Evolutionary conservation across 306 rosid species (phyloP).

Genomic region (Cicer chorassanicum): DNA sequence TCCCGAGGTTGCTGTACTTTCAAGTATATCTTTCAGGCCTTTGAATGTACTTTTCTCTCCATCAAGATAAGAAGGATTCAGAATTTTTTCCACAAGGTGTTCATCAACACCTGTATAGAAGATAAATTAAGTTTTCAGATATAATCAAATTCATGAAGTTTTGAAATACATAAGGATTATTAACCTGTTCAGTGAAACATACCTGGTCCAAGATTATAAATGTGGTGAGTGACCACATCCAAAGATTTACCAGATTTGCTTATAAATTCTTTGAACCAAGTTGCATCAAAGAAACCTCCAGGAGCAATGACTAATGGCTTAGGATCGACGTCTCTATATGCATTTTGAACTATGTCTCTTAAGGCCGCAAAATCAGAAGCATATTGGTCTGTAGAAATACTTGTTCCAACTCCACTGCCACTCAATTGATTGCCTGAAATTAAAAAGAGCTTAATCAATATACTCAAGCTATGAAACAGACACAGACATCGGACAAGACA

Average conservation of each 20-base stretch:
- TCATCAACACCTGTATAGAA: slow-evolving; percentile 68
- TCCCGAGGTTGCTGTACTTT: slow-evolving; percentile 63
- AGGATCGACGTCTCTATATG: slow-evolving; percentile 53
- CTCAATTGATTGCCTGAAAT: slow-evolving; percentile 79
- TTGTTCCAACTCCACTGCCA: slow-evolving; percentile 86
- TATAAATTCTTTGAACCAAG: slow-evolving; percentile 75
- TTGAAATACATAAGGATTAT: not conserved
- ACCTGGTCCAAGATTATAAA: slow-evolving; percentile 96
- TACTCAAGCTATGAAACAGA: not conserved
- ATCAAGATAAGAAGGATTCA: slow-evolving; percentile 74
- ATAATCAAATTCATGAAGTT: slow-evolving; percentile 27
- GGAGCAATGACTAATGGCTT: slow-evolving; percentile 89
- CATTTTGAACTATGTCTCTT: slow-evolving; percentile 53
- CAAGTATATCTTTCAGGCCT: slow-evolving; percentile 57
- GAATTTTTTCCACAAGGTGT: slow-evolving; percentile 77
- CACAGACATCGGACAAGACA: too few species aligned
- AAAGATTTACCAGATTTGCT: slow-evolving; percentile 55
- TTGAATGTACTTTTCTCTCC: slow-evolving; percentile 60
- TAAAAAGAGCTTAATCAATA: not conserved
- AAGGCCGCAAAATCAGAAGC: slow-evolving; percentile 66
- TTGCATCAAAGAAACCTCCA: slow-evolving; percentile 85
- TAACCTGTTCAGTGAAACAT: slow-evolving; percentile 9
- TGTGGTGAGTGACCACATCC: slow-evolving; percentile 83
- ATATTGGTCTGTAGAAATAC: slow-evolving; percentile 73
- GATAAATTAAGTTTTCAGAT: slow-evolving; percentile 4